phyloP scores from a whole-genome alignment of 208 protist genomes.

The Leishmania mexicana region DNA sequence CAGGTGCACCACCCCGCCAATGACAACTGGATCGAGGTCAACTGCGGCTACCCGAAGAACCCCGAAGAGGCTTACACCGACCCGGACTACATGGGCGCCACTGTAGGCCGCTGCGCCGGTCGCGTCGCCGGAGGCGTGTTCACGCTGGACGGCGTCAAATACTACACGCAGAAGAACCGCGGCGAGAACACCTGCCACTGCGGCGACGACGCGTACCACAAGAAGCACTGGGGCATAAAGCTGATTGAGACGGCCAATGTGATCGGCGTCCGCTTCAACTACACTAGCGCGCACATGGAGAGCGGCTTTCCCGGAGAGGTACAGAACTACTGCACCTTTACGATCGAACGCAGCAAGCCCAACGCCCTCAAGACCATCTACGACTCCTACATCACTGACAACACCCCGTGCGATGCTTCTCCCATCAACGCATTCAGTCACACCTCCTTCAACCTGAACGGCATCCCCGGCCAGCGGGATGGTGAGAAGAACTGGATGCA shows the following conservation, averaged over 20 bases:
- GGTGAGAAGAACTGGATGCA: constrained; percentile 27
- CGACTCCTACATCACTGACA: constrained; percentile 43
- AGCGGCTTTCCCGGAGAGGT: constrained; percentile 68
- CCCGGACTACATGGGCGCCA: constrained; percentile 58
- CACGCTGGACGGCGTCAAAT: constrained; percentile 42
- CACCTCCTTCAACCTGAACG: constrained; percentile 72
- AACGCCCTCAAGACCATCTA: constrained; percentile 44
- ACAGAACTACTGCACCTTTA: constrained; percentile 47
- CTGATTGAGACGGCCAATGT: constrained; percentile 30
- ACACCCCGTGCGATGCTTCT: constrained; percentile 38
- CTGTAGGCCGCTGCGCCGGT: constrained; percentile 66
- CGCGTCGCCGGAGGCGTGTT: constrained; percentile 58
- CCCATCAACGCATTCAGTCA: constrained; percentile 62
- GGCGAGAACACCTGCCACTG: constrained; percentile 54
- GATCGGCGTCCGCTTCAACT: constrained; percentile 31
- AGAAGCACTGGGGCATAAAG: constrained; percentile 57
- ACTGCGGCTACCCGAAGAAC: constrained; percentile 52
- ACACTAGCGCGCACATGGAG: constrained; percentile 54
- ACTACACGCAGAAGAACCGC: constrained; percentile 32
- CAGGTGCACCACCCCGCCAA: constrained; percentile 35
- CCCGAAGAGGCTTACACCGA: constrained; percentile 47
- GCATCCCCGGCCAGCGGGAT: constrained; percentile 33
- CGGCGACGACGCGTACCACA: constrained; percentile 58
- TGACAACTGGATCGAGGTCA: constrained; percentile 62
- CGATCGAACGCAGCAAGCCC: constrained; percentile 33